Base-by-base conservation (phyloP, 495 filamentous ascomycete species). In the Parathielavia appendiculata region DNA sequence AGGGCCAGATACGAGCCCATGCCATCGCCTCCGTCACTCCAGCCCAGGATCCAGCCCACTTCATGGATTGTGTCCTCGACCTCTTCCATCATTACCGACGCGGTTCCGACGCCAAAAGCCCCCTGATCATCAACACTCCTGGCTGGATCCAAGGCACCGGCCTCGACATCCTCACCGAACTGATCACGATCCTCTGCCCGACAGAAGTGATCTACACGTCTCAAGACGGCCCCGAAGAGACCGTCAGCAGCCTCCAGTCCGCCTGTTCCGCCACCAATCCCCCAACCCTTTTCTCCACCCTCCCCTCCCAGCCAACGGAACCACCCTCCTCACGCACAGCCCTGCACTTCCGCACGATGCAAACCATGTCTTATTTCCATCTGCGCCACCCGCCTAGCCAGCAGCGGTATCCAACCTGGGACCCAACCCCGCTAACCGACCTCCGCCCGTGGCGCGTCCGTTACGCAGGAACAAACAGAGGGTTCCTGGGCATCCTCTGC, bases 111-210 rank as follows among this genome's bases (percentile, higher is more conserved):
- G 35, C 26, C 7, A 54, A 81, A 34, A 63, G 75, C 8, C 86
- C 88, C 4, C 75, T 96, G 9, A 75, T 96, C 10, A 80, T 96
- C 66, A 93, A 95, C 69, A 87, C 85, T 13, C 84, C 89, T 1
- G 89, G 89, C 20, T 93, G 90, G 90, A 84, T 92, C 30, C 85
- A 87, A 66, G 88, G 87, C 5, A 81, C 83, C 9, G 87, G 88
- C 2, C 71, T 92, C 6, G 86, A 90, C 63, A 75, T 92, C 12
- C 76, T 91, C 0, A 74, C 76, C 20, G 82, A 84, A 49, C 72
- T 93, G 1, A 79, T 92, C 57, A 64, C 71, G 1, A 70, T 69
- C 3, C 58, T 74, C 13, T 63, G 63, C 6, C 80, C 79, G 0
- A 75, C 82, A 1, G 83, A 88, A 56, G 79, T 92, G 11, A 73